These are phyloP conservation scores for Bertia moriformis DNA, from an alignment of 2,329 filamentous ascomycete species.

Conservation along the genomic window DNA sequence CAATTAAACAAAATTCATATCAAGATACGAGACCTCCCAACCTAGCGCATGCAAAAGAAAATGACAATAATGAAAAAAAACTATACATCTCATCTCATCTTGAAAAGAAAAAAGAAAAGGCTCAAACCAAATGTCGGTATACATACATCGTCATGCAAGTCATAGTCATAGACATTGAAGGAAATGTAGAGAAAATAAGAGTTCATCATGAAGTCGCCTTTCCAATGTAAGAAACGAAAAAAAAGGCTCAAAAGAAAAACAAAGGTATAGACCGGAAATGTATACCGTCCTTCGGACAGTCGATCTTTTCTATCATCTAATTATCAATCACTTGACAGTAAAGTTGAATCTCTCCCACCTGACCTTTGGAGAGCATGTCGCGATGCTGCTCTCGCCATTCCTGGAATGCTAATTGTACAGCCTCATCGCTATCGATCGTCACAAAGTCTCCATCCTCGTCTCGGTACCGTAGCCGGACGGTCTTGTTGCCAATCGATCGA, in stretches of 20 bases:
- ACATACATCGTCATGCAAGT: no score
- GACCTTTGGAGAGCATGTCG: constrained; percentile 23
- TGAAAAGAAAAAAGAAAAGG: not conserved
- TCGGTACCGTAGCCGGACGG: constrained; percentile 53
- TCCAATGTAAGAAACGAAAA: not conserved
- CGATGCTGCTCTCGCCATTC: constrained; percentile 47
- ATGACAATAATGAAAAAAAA: not conserved
- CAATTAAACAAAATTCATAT: no score
- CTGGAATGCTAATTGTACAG: constrained; percentile 59
- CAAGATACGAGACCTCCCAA: no score
- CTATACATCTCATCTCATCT: not conserved
- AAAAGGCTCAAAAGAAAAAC: not conserved
- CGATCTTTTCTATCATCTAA: not conserved
- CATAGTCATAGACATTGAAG: no score
- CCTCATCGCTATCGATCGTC: constrained; percentile 58
- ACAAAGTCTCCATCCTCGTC: constrained; percentile 61
- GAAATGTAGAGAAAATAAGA: not conserved
- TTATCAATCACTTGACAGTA: constrained; percentile 23
- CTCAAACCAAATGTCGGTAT: no score
- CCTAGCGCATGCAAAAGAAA: no score
- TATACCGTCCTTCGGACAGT: not conserved
- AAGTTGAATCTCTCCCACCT: constrained; percentile 49
- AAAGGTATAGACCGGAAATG: no score
- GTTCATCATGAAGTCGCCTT: not conserved
- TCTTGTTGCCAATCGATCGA: constrained; percentile 45